These are phyloP conservation scores for Shiraia sp. DNA, from an alignment of 2,329 filamentous ascomycete species.

Conservation along the genomic window DNA sequence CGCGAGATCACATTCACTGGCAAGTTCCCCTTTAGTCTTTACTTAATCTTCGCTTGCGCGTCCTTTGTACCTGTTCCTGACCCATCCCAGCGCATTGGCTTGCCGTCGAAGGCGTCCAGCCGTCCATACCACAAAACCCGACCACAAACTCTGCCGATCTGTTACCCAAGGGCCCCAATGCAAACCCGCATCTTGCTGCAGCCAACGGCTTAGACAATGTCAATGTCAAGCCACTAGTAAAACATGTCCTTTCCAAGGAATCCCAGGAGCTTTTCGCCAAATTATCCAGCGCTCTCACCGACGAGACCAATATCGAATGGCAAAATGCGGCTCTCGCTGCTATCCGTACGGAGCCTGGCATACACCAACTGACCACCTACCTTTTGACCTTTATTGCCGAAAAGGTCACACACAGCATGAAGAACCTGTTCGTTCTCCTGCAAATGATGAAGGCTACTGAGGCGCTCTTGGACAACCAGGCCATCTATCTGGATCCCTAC, in stretches of 20 bases:
- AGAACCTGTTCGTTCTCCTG: conserved; percentile 83
- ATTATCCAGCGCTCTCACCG: conserved; percentile 83
- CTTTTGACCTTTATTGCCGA: conserved; percentile 95
- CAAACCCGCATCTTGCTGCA: conserved; percentile 82
- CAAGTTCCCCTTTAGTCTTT: conserved; percentile 42
- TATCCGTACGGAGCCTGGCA: conserved; percentile 83
- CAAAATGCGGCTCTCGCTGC: conserved; percentile 84
- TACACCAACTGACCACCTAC: conserved; percentile 95
- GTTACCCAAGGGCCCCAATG: conserved; percentile 84
- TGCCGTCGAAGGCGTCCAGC: conserved; percentile 95
- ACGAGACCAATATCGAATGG: conserved; percentile 85
- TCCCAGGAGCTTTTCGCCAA: conserved; percentile 97
- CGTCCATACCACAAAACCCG: conserved; percentile 94
- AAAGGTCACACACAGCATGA: conserved; percentile 91
- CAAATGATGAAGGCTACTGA: conserved; percentile 92
- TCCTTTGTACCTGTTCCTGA: conserved; percentile 8
- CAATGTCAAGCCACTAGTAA: conserved; percentile 85
- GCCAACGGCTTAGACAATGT: conserved; percentile 83
- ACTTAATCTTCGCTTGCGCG: background rate
- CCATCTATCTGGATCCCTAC: conserved; percentile 74
- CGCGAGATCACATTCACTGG: conserved; percentile 90
- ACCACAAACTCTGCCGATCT: conserved; percentile 86
- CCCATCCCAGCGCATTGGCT: conserved; percentile 81
- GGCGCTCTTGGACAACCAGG: conserved; percentile 80
- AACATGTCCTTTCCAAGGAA: conserved; percentile 95